Evolutionary conservation across 306 rosid genomes (phyloP).

Genomic region (Trifolium subterraneum): DNA sequence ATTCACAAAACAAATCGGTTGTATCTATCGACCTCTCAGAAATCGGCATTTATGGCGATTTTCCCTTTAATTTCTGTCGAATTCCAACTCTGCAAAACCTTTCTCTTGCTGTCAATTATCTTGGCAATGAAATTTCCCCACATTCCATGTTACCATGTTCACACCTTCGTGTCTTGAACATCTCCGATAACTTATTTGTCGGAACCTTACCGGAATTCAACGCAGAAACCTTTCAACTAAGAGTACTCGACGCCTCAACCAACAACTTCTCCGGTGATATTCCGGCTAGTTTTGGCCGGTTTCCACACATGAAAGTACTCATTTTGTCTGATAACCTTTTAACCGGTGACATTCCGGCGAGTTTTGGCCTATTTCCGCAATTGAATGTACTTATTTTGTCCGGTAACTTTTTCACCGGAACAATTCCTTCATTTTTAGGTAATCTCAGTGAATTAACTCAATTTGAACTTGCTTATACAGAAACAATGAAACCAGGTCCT

Average conservation of each 20-base stretch:
- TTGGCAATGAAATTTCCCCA: conserved; percentile 56
- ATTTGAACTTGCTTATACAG: conserved; percentile 48
- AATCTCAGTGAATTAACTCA: conserved; percentile 63
- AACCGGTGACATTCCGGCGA: conserved; percentile 65
- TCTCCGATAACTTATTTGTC: conserved; percentile 54
- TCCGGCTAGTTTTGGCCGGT: conserved; percentile 61
- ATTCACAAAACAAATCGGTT: conserved; percentile 39
- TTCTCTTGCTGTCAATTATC: conserved; percentile 38
- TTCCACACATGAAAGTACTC: conserved; percentile 51
- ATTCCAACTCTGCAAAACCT: conserved; percentile 65
- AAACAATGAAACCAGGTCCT: conserved; percentile 47
- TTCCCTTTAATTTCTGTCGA: conserved; percentile 72
- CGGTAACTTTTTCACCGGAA: conserved; percentile 59
- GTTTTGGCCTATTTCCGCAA: conserved; percentile 53
- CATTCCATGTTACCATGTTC: conserved; percentile 61
- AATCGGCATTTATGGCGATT: conserved; percentile 51
- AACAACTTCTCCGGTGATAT: conserved; percentile 80
- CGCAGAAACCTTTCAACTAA: conserved; percentile 44
- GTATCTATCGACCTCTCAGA: conserved; percentile 57
- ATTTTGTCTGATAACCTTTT: conserved; percentile 53
- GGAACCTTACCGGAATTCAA: conserved; percentile 71
- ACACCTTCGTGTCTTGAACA: conserved; percentile 57
- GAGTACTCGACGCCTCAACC: conserved; percentile 50
- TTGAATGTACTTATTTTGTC: conserved; percentile 49
- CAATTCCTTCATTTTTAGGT: conserved; percentile 66